Evolutionary conservation across 1,284 basidiomycete species (phyloP), one percentile per base, ranked within the genome.

Genomic region (Moesziomyces sp.): DNA sequence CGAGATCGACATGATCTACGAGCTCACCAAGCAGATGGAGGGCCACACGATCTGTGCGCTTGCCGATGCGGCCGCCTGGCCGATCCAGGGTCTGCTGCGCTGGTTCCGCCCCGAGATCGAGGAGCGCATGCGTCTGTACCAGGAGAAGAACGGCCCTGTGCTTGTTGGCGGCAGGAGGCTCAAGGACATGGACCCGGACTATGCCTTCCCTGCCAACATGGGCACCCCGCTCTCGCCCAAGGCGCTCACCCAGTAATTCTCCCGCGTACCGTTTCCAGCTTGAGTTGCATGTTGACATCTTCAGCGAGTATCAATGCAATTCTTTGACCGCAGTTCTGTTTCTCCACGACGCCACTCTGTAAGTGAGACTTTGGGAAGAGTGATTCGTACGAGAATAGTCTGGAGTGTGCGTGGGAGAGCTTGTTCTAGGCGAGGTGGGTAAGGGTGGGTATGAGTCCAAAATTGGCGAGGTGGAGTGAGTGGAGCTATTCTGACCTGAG

Each of bases 41-140:
- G 95, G 85, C n/a, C 85, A 86, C 79, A 86, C 85, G 10, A 99
- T 98, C 78, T 98, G 95, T 78, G 96, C 96, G 13, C 88, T 98
- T 44, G 95, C 96, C 26, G 96, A 99, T 79, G 96, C 96, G 6
- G 94, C 96, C 21, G 96, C 96, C 7, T 99, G 96, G 96, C 96
- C 96, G 8, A 94, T 98, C 66, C 96, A 98, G 93, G 86, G 86
- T 59, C 88, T 98, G 64, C 92, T 98, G 90, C 91, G 93, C 67
- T 93, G 97, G 86, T 99, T 98, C 91, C 90, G 94, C 74, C 75
- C 79, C 81, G 86, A 62, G 60, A 72, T 98, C 42, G 95, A 98
- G 86, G 87, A 88, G 60, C 91, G 95, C 61, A 93, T 99, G 70
- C 88, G 88, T 9, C 86, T 89, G 23, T 99, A 91, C 89, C 89